Conservation (phyloP, 108 stramenopile species). For the Nitzschia sp. region DNA sequence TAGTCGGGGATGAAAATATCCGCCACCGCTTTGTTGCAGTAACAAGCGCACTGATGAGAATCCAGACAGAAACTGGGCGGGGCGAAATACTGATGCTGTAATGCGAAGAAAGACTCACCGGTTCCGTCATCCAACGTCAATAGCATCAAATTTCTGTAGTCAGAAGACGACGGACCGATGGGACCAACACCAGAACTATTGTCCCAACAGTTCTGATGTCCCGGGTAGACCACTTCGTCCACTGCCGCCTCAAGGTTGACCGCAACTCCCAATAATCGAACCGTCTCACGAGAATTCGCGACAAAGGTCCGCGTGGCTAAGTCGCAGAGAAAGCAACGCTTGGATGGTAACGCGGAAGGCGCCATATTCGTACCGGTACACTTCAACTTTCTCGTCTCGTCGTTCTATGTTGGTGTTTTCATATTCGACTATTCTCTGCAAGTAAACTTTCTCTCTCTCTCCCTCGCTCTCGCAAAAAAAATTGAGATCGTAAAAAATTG, state of each 20-base stretch:
- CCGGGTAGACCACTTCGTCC: neutral
- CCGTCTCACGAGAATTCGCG: conserved; percentile 13
- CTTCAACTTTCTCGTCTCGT: no score
- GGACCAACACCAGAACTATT: neutral
- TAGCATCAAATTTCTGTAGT: neutral
- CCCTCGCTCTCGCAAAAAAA: no score
- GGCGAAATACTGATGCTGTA: no score
- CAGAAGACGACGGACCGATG: neutral
- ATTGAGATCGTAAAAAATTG: no score
- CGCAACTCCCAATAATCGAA: conserved; percentile 1
- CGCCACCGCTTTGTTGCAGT: no score
- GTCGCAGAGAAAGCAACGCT: conserved; percentile 13
- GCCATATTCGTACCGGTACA: neutral
- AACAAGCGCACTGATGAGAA: no score
- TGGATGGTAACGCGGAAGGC: neutral
- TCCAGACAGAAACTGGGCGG: no score
- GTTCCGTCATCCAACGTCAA: conserved; percentile 18
- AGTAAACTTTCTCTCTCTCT: no score
- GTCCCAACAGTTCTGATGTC: no score
- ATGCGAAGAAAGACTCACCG: no score
- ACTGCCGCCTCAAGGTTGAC: neutral
- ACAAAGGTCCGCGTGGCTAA: neutral
- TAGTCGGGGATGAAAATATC: conserved; percentile 1
- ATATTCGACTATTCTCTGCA: no score
- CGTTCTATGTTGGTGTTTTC: no score